Percentiles rank a stretch among this genome's conserved stretches.
Evolutionary conservation across 768 basidiomycete species (phyloP).

Genomic region (Melanogaster broomeanus): DNA sequence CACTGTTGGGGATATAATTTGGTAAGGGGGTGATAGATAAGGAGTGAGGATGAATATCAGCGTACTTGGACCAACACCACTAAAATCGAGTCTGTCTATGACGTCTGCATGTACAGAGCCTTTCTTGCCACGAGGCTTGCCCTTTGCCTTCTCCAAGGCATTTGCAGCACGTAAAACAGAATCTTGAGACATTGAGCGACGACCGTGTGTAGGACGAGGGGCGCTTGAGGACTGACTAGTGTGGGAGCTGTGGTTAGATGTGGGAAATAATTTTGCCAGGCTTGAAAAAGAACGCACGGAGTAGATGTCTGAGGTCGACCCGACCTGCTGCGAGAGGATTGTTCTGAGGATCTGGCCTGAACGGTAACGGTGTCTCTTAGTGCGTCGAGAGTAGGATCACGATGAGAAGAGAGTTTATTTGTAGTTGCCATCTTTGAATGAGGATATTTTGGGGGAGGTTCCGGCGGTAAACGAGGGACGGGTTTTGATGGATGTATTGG

Average conservation of each 20-base stretch:
- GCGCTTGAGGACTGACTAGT: constrained; percentile 23
- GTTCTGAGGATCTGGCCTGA: constrained; percentile 47
- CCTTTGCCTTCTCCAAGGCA: constrained; percentile 46
- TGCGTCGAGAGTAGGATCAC: constrained; percentile 55
- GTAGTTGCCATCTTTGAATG: constrained; percentile 27
- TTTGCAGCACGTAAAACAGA: constrained; percentile 41
- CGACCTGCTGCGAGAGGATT: constrained; percentile 47
- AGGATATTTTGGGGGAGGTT: constrained; percentile 33
- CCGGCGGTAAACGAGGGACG: constrained; percentile 44
- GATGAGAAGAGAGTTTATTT: constrained; percentile 33
- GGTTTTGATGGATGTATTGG: constrained; percentile 29
- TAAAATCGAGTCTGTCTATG: constrained; percentile 86
- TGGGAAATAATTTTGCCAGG: constrained; percentile 19
- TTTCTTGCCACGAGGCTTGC: constrained; percentile 61
- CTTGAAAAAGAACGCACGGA: constrained; percentile 23
- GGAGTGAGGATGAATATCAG: constrained; percentile 18
- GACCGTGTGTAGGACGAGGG: constrained; percentile 31
- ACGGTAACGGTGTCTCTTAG: constrained; percentile 76
- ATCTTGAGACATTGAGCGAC: constrained; percentile 54
- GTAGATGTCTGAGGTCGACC: constrained; percentile 58
- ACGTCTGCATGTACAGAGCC: constrained; percentile 84
- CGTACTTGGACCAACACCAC: constrained; percentile 83
- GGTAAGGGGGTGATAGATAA: constrained; percentile 5
- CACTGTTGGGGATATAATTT: constrained; percentile 46
- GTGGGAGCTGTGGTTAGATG: constrained; percentile 3